Conservation (phyloP, 805 yeast genomes). For the Yamadazyma philogaea region DNA sequence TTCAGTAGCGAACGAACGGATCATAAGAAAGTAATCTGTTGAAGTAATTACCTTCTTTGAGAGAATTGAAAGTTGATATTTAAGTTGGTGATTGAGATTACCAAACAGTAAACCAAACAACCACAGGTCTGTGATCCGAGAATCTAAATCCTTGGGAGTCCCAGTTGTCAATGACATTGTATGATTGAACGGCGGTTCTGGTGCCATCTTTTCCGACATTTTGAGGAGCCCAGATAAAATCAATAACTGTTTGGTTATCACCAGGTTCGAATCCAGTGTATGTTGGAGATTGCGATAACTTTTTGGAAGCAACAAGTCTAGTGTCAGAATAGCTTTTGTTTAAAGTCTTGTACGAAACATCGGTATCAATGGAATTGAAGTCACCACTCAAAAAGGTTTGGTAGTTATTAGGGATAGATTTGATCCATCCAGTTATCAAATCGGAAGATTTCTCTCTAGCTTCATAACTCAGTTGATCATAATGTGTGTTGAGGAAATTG, state of each 20-base stretch:
- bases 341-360: constrained; percentile 31
- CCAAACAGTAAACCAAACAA: constrained; percentile 5
- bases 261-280: constrained; percentile 37
- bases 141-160: constrained; percentile 31
- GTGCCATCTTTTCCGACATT: constrained; percentile 14
- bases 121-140: constrained; percentile 50
- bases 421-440: constrained; percentile 40
- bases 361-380: constrained; percentile 43
- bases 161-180: constrained; percentile 32
- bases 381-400: constrained; percentile 52
- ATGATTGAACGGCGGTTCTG: constrained; percentile 20
- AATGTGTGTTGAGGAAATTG: constrained; percentile 46
- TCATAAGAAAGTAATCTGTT: too few species aligned
- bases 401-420: constrained; percentile 26
- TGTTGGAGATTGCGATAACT: constrained; percentile 27
- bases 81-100: too few species aligned
- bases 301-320: constrained; percentile 31
- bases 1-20: too few species aligned
- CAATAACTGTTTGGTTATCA: constrained; percentile 32
- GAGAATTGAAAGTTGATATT: too few species aligned
- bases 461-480: constrained; percentile 46
- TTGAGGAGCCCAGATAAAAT: constrained; percentile 36
- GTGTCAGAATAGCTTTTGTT: constrained; percentile 18
- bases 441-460: constrained; percentile 48
- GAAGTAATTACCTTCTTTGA: too few species aligned